A percentile compares a stretch with the other conserved stretches of the same genome.
These are phyloP conservation scores for Blastobotrys petasosporus DNA, from an alignment of 1,139 yeast genomes.

Conservation along the genomic window DNA sequence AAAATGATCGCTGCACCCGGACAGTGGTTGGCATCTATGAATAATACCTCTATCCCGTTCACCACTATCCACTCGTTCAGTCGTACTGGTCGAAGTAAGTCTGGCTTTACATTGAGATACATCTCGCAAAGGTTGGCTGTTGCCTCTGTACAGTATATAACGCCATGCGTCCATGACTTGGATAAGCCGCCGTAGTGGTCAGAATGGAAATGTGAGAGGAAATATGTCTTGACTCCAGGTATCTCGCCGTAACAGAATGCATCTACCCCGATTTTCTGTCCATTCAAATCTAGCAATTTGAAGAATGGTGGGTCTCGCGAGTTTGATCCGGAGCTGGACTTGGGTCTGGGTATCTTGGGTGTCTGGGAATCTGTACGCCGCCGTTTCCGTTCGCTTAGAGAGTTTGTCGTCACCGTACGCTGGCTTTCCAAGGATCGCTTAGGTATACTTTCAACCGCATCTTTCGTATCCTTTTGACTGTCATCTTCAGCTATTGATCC, in stretches of 20 bases:
- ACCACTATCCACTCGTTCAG: constrained; percentile 37
- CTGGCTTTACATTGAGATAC: constrained; percentile 50
- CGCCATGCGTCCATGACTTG: constrained; percentile 66
- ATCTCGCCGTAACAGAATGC: constrained; percentile 38
- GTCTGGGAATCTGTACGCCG: no score
- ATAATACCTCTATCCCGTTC: constrained; percentile 51
- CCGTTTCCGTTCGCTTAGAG: no score
- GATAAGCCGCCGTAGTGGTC: constrained; percentile 89
- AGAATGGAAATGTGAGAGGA: constrained; percentile 67
- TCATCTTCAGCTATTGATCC: no score
- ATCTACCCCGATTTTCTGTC: constrained; percentile 34
- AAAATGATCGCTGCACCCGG: constrained; percentile 87
- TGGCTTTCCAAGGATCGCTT: neutral
- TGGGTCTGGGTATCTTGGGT: neutral
- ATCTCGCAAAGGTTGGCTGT: constrained; percentile 54
- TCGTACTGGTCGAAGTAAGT: constrained; percentile 46
- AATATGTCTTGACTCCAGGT: constrained; percentile 30
- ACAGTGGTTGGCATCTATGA: constrained; percentile 87
- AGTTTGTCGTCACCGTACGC: neutral
- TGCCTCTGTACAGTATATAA: constrained; percentile 63
- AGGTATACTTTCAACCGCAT: neutral
- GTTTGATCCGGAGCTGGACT: neutral
- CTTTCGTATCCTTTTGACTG: no score
- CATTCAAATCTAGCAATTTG: constrained; percentile 31
- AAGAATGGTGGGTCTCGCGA: constrained; percentile 29